These are phyloP conservation scores for Rubia yunnanensis DNA, from an alignment of 257 asterid genomes.

Conservation along the genomic window DNA sequence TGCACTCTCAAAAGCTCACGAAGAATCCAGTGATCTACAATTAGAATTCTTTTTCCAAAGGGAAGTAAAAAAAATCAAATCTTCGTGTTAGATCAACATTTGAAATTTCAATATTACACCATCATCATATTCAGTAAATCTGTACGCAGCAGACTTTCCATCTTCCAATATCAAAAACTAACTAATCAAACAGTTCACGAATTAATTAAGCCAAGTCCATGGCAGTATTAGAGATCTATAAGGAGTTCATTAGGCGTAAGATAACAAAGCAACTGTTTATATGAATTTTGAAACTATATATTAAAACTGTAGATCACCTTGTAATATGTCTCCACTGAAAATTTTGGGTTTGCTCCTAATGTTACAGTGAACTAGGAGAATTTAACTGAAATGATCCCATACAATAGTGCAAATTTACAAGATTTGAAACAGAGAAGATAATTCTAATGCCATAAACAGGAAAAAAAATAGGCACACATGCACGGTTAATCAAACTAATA, in stretches of 20 bases:
- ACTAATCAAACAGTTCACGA: not conserved
- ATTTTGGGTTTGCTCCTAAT: conserved; percentile 88
- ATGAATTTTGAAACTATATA: not conserved
- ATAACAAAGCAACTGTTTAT: not conserved
- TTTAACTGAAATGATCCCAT: conserved; percentile 55
- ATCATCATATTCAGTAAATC: not conserved
- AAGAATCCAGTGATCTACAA: not conserved
- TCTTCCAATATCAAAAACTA: not conserved
- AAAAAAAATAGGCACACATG: too few relatives aligned
- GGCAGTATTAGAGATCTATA: not conserved
- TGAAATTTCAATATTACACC: not conserved
- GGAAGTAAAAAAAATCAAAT: not conserved
- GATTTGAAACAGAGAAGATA: too few relatives aligned
- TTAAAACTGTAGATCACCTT: conserved; percentile 36
- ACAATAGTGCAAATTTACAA: too few relatives aligned
- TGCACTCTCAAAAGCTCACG: not conserved
- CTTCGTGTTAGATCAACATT: not conserved
- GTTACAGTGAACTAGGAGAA: conserved; percentile 92
- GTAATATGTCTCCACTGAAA: conserved; percentile 81
- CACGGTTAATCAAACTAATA: too few relatives aligned
- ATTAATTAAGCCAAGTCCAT: not conserved
- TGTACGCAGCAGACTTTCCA: not conserved
- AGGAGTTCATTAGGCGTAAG: not conserved
- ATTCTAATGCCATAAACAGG: too few relatives aligned
- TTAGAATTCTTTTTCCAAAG: not conserved